phyloP scores from a whole-genome alignment of 768 basidiomycete species.

The Boletus sensibilis region DNA sequence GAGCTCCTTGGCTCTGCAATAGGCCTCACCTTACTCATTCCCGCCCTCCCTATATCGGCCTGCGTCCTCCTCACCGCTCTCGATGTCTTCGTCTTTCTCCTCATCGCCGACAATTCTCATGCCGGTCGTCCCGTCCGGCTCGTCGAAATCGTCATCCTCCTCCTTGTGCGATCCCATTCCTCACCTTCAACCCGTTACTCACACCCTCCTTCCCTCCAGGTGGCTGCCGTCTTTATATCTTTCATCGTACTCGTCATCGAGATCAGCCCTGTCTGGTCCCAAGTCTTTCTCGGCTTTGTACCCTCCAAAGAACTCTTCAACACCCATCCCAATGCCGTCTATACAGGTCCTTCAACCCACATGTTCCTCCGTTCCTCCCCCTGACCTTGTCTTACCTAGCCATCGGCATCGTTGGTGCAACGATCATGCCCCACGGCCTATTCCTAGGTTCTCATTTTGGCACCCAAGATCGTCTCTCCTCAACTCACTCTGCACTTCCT shows the following conservation, averaged over 20 bases:
- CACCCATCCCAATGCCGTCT: conserved; percentile 37
- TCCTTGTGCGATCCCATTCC: conserved; percentile 26
- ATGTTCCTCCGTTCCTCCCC: conserved; percentile 7
- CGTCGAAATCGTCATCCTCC: conserved; percentile 39
- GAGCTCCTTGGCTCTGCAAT: conserved; percentile 63
- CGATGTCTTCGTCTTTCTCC: conserved; percentile 50
- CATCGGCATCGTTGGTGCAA: conserved; percentile 47
- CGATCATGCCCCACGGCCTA: conserved; percentile 60
- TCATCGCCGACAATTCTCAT: conserved; percentile 37
- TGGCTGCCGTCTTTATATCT: conserved; percentile 22
- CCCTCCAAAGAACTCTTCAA: conserved; percentile 35
- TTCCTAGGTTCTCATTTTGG: conserved; percentile 42
- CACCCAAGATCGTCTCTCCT: conserved; percentile 17
- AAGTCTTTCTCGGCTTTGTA: conserved; percentile 42
- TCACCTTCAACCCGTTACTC: not conserved
- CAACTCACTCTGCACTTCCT: conserved; percentile 42
- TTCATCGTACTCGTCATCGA: conserved; percentile 44
- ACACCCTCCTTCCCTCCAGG: conserved; percentile 18
- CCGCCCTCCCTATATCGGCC: conserved; percentile 46
- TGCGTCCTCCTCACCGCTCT: conserved; percentile 48
- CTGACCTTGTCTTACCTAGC: conserved; percentile 25
- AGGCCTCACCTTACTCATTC: conserved; percentile 52
- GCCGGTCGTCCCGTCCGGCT: conserved; percentile 35
- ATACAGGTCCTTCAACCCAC: conserved; percentile 30
- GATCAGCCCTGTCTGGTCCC: conserved; percentile 40